Evolutionary conservation across 441 rosid species (phyloP), one percentile per base, ranked within the genome.

Genomic region (Jatropha podagrica): DNA sequence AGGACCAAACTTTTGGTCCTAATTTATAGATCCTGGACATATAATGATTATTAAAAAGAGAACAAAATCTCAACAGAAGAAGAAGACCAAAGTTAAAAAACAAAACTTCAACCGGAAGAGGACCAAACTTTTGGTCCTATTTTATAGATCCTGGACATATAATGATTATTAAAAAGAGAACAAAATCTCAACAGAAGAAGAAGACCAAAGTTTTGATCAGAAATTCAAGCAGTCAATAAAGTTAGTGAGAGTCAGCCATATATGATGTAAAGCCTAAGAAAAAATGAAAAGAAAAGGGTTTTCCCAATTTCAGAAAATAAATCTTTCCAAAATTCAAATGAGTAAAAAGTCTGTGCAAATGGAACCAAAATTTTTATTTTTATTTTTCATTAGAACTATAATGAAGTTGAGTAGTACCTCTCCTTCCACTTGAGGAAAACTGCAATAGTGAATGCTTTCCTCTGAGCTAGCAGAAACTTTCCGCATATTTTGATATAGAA

Each of bases 401-500:
- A 60, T 18, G 32, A 37, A 70, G 27, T 77, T 40, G 37, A 73
- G 46, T 32, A 65, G 65, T 87, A 94, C 98, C 96, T 83, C 80
- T 78, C 98, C 99, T 83, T 92, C 96, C 76, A 71, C 90, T 80
- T 78, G 84, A 56, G 98, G 98, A 79, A 93, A 87, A 72, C 86
- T 83, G 85, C 98, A 92, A 70, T 81, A 96, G 77, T 96, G 98
- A 78, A 94, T 87, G 79, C 97, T 92, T 83, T 96, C 97, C 82
- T 93, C 97, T 18, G 92, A 87, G 65, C 88, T 88, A 72, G 80
- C 56, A 76, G 82, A 76, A 56, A 83, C 97, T 88, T 90, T 97
- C 66, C 97, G 86, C 91, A 97, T 76, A 83, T 97, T 97, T 81
- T 95, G 99, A 82, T 95, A 97, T 58, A 97, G 89, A 68, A 86